Evolutionary conservation across 2,329 filamentous ascomycete genomes (phyloP).

Genomic region (Colletotrichum lindemuthianum): DNA sequence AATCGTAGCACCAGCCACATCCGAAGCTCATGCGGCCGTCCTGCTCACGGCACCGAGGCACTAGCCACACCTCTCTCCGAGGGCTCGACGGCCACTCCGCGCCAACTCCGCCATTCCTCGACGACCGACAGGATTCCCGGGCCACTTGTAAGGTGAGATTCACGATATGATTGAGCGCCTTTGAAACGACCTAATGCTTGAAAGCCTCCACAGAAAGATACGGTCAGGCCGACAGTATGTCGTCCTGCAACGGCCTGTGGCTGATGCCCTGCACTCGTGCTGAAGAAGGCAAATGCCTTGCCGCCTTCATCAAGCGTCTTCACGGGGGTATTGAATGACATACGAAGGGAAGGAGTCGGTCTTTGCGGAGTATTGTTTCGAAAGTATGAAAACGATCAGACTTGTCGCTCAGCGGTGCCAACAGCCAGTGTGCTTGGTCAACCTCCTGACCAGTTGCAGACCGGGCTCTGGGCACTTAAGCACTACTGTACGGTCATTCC

Average conservation of each 20-base stretch:
- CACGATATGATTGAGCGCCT: constrained; percentile 3
- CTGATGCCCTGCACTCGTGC: constrained; percentile 18
- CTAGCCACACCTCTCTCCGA: constrained; percentile 22
- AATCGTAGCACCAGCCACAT: constrained; percentile 22
- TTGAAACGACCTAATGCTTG: constrained; percentile 4
- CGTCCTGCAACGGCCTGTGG: constrained; percentile 14
- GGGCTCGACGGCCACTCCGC: constrained; percentile 10
- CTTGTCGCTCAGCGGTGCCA: neutral
- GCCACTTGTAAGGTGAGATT: neutral
- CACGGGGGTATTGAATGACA: neutral
- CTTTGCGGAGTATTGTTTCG: neutral
- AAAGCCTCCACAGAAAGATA: neutral
- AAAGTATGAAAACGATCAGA: neutral
- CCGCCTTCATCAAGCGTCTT: constrained; percentile 2
- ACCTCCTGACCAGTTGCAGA: constrained; percentile 7
- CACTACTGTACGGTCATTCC: constrained; percentile 9
- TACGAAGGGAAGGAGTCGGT: constrained; percentile 1
- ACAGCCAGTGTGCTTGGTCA: constrained; percentile 6
- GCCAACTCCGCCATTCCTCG: neutral
- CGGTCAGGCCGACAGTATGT: neutral
- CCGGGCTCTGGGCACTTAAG: constrained; percentile 22
- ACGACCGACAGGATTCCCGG: neutral
- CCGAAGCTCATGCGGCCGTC: neutral
- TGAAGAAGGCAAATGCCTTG: neutral
- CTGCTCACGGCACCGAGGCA: constrained; percentile 1